These are phyloP conservation scores for Pythium pectinolyticum DNA, from an alignment of 352 stramenopile species.

Conservation along the genomic window DNA sequence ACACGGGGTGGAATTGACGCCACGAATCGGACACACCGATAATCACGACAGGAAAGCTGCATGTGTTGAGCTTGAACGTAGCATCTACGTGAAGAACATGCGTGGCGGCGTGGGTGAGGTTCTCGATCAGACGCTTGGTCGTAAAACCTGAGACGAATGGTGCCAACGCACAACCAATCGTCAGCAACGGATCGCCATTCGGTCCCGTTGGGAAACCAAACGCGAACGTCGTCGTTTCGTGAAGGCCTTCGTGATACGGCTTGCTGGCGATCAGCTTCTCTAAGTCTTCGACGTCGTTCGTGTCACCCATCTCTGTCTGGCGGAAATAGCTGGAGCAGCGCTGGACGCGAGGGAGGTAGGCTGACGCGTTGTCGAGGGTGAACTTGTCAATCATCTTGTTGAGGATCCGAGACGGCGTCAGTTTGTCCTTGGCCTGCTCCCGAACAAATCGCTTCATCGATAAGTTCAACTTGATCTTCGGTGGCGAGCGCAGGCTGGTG, in stretches of 20 bases:
- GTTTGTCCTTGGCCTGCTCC: neutral
- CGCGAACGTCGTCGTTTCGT: neutral
- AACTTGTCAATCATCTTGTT: neutral
- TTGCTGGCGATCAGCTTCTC: neutral
- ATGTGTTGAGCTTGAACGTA: constrained; percentile 27
- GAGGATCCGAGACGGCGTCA: constrained; percentile 1
- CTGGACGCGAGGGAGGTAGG: neutral
- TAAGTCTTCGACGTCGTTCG: neutral
- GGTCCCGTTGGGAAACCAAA: neutral
- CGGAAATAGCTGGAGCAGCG: neutral
- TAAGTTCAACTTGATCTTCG: neutral
- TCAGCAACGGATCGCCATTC: neutral
- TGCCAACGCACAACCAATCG: neutral
- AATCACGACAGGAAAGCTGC: constrained; percentile 23
- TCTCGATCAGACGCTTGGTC: neutral
- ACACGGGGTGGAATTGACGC: constrained; percentile 24
- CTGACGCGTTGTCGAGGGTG: neutral
- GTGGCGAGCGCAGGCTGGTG: neutral
- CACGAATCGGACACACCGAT: constrained; percentile 26
- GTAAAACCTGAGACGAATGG: neutral
- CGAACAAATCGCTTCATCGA: constrained; percentile 2
- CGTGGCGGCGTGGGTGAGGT: neutral
- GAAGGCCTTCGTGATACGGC: neutral
- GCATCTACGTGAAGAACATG: constrained; percentile 24
- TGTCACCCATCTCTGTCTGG: neutral